Percentiles rank a stretch among this genome's conserved stretches.
phyloP scores from a whole-genome alignment of 2,329 filamentous ascomycete species.

The Sporothrix phasma region DNA sequence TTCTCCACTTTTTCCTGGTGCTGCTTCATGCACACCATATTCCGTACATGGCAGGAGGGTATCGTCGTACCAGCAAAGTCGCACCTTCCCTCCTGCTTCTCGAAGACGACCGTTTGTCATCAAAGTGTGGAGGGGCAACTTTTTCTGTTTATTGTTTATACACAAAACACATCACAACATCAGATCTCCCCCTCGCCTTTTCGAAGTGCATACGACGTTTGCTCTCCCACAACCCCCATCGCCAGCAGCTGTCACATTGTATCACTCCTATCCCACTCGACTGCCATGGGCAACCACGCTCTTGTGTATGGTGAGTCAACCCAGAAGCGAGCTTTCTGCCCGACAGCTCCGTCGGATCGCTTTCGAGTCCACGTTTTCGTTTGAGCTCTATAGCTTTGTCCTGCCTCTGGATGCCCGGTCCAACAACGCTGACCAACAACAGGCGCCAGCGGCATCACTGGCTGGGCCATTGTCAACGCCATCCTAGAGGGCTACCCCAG shows the following conservation, averaged over 20 bases:
- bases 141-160: too few species aligned
- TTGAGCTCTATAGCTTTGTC: not conserved
- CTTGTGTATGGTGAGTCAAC: slow-evolving; percentile 16
- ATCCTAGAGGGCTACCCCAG: slow-evolving; percentile 37
- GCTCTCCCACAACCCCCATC: not conserved
- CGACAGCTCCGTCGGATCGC: not conserved
- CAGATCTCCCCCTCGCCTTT: not conserved
- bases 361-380: not conserved
- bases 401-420: not conserved
- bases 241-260: too few species aligned
- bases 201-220: not conserved
- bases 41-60: not conserved
- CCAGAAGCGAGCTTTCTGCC: not conserved
- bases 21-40: not conserved
- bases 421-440: slow-evolving; percentile 14
- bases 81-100: not conserved
- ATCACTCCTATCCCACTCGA: not conserved
- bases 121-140: not conserved
- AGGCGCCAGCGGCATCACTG: slow-evolving; percentile 39
- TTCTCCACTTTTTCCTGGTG: not conserved
- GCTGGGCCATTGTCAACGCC: slow-evolving; percentile 40
- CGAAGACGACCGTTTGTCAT: not conserved
- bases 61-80: not conserved
- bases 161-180: not conserved
- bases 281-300: slow-evolving; percentile 15